A percentile compares a stretch with the other conserved stretches of the same genome.
phyloP scores from a whole-genome alignment of 2,329 filamentous ascomycete genomes.

The Xylariaceae sp. region DNA sequence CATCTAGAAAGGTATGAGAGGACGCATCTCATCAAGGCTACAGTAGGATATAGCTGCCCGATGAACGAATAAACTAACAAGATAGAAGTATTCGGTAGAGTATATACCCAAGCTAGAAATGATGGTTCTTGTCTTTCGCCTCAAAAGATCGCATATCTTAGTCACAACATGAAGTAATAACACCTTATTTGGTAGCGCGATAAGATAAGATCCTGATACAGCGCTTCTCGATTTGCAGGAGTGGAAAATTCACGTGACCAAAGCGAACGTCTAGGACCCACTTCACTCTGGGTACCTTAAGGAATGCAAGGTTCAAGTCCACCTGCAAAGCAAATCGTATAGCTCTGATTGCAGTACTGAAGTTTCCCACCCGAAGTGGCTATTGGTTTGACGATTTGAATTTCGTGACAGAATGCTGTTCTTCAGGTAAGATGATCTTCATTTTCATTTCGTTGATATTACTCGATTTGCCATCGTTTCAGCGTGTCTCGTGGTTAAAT shows the following conservation, averaged over 20 bases:
- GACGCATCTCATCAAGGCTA: too few relatives aligned
- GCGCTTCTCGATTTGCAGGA: not conserved
- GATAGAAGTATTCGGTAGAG: too few relatives aligned
- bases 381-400: not conserved
- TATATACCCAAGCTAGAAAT: too few relatives aligned
- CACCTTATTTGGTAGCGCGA: conserved; percentile 3
- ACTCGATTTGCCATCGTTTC: not conserved
- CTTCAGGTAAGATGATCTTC: conserved; percentile 28
- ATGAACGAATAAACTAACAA: too few relatives aligned
- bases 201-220: too few relatives aligned
- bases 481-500: too few relatives aligned
- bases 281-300: conserved; percentile 2
- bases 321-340: conserved; percentile 1
- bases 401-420: conserved; percentile 28
- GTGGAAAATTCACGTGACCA: conserved; percentile 15
- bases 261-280: conserved; percentile 4
- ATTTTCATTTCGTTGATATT: not conserved
- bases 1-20: too few relatives aligned
- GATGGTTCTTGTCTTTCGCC: too few relatives aligned
- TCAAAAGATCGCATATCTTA: too few relatives aligned
- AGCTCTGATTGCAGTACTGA: conserved; percentile 1
- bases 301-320: not conserved
- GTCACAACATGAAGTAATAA: too few relatives aligned
- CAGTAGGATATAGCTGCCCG: too few relatives aligned
- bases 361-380: not conserved